Evolutionary conservation across 305 asterid genomes (phyloP).

Genomic region (Fraxinus angustifolia): DNA sequence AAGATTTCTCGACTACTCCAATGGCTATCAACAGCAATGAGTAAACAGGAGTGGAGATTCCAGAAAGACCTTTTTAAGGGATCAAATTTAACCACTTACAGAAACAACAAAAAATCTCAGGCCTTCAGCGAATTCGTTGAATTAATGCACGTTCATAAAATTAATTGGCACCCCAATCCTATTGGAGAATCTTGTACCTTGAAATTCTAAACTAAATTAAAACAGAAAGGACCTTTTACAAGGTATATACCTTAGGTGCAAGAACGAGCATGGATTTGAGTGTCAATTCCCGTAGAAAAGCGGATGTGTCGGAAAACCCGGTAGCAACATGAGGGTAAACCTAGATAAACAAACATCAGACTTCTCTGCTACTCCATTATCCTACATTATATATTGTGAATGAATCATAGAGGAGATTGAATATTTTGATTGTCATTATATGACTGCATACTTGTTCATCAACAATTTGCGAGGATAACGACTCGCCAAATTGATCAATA

Average conservation of each 20-base stretch:
- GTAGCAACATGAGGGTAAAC: conserved; percentile 92
- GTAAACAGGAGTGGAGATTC: background rate
- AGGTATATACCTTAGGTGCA: conserved; percentile 82
- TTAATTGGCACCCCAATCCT: background rate
- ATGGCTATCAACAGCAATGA: background rate
- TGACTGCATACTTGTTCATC: conserved; percentile 79
- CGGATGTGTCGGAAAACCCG: conserved; percentile 94
- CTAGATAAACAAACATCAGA: conserved; percentile 33
- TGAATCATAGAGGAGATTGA: conserved; percentile 11
- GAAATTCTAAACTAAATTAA: conserved; percentile 9
- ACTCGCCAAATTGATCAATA: conserved; percentile 90
- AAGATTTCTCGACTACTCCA: background rate
- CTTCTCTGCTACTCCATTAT: conserved; percentile 18
- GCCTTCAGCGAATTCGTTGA: background rate
- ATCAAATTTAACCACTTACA: background rate
- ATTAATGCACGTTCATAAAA: background rate
- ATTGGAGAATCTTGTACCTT: conserved; percentile 4
- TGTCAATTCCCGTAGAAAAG: conserved; percentile 89
- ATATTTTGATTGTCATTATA: conserved; percentile 14
- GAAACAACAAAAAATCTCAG: background rate
- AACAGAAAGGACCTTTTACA: conserved; percentile 17
- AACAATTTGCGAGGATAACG: conserved; percentile 76
- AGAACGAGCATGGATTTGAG: conserved; percentile 94
- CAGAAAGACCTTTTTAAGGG: background rate
- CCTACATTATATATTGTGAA: conserved; percentile 21